Conservation (phyloP, 2,329 filamentous ascomycete genomes). For the Shiraia sp. region DNA sequence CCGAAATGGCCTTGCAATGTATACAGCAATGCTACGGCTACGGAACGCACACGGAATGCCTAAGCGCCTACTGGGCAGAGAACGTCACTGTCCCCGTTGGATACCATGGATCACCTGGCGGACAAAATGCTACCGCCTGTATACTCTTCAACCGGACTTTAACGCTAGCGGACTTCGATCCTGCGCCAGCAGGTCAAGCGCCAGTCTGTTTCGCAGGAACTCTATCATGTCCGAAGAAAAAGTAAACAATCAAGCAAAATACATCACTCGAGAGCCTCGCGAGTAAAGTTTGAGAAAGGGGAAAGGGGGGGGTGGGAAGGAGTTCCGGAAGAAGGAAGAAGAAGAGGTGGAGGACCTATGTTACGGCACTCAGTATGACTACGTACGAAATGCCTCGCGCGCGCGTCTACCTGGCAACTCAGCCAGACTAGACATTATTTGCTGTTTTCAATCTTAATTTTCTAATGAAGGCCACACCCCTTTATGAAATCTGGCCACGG, state of each 20-base stretch:
- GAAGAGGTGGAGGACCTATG: background rate
- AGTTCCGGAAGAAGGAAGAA: background rate
- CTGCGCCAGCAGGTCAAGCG: slow-evolving; percentile 34
- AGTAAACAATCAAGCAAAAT: background rate
- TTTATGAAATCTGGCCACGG: no score
- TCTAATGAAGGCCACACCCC: no score
- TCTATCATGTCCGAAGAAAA: slow-evolving; percentile 32
- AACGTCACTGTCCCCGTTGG: slow-evolving; percentile 42
- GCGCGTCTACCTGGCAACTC: no score
- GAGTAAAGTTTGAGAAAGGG: slow-evolving; percentile 7
- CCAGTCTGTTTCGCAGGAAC: slow-evolving; percentile 36
- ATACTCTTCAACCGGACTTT: slow-evolving; percentile 40
- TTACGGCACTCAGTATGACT: background rate
- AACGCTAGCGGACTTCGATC: slow-evolving; percentile 31
- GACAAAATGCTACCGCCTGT: slow-evolving; percentile 39
- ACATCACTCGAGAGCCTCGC: no score
- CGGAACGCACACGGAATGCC: slow-evolving; percentile 41
- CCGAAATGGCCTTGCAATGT: slow-evolving; percentile 37
- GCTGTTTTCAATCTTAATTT: no score
- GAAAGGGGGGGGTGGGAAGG: background rate
- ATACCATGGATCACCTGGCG: slow-evolving; percentile 37
- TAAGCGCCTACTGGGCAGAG: slow-evolving; percentile 42
- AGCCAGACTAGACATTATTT: background rate
- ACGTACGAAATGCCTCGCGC: no score
- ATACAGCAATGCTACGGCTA: slow-evolving; percentile 49